Base-by-base conservation (phyloP, 2,329 filamentous ascomycete species). In the Capronia coronata region DNA sequence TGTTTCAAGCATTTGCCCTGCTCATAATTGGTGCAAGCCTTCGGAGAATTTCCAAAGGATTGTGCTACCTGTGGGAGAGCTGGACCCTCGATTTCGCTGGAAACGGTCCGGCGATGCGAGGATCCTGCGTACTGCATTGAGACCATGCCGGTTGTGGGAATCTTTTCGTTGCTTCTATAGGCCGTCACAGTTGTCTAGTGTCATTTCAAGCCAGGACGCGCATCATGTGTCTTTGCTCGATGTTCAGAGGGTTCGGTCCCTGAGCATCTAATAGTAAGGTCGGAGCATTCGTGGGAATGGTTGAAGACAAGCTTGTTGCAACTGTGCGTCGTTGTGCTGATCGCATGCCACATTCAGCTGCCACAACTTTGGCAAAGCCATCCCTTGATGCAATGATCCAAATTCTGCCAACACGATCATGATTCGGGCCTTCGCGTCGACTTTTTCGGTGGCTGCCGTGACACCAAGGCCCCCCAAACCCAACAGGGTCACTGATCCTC, bases 91-190 rank as follows among this genome's bases (percentile, higher is more conserved):
- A 25, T 8, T 25, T 41, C 38, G 38, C 29, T 21, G 23, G 21
- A 46, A 44, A 39, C 46, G 43, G 43, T 16, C 38, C 50, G 39
- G 46, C 35, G 49, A 53, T 52, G 50, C 50, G 46, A 35, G 38
- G 16, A 25, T 23, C 19, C 38, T 23, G 38, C 21, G 13, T 41
- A 7, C 19, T 41, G 38, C 38, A 2, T 41, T 22, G 4, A 18
- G 6, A n/a, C 35, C 14, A 19, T 39, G 35, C 35, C 35, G n/a
- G 16, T 39, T 39, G n/a, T n/a, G n/a, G n/a, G n/a, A n/a, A n/a
- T n/a, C n/a, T n/a, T n/a, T n/a, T n/a, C n/a, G n/a, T n/a, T n/a
- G n/a, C n/a, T n/a, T n/a, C n/a, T n/a, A n/a, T n/a, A n/a, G n/a
- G n/a, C 38, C 21, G 38, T 41, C 38, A 22, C 3, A 11, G n/a